Conservation (phyloP, 495 filamentous ascomycete genomes). For the Umbilicaria muhlenbergii region DNA sequence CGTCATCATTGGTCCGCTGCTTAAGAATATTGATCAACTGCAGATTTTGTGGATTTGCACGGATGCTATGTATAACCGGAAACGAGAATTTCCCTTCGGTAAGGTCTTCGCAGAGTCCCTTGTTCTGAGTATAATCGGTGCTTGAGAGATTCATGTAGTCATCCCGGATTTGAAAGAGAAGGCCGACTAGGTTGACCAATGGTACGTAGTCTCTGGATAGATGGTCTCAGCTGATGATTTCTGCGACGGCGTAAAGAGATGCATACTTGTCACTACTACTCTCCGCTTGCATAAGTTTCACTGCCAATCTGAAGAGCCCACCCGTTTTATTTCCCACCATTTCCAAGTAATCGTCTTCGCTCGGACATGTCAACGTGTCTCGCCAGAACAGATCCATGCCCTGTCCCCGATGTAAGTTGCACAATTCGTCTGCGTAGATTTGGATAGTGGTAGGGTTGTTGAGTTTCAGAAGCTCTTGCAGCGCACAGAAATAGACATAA, state of each 20-base stretch:
- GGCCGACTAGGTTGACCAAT: conserved; percentile 77
- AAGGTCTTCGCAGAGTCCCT: conserved; percentile 91
- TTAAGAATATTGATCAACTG: conserved; percentile 84
- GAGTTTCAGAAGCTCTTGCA: conserved; percentile 68
- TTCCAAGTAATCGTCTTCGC: conserved; percentile 92
- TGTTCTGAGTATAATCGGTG: conserved; percentile 64
- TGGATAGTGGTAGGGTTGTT: conserved; percentile 51
- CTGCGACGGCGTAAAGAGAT: not conserved
- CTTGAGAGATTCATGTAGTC: conserved; percentile 80
- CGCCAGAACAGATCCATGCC: conserved; percentile 98
- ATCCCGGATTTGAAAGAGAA: conserved; percentile 93
- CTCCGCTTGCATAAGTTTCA: conserved; percentile 94
- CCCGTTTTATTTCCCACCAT: conserved; percentile 99
- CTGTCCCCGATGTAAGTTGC: conserved; percentile 91
- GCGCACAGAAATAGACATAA: conserved; percentile 86
- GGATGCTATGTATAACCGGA: conserved; percentile 90
- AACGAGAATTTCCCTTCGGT: conserved; percentile 98
- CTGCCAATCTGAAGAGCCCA: conserved; percentile 81
- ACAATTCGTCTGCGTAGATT: conserved; percentile 76
- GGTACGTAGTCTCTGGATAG: conserved; percentile 52
- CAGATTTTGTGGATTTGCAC: conserved; percentile 58
- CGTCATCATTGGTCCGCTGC: conserved; percentile 71
- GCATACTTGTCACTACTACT: conserved; percentile 40
- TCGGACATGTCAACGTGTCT: conserved; percentile 83
- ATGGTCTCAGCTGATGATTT: conserved; percentile 2